Conservation (phyloP, 345 rosid genomes). For the Euphorbia pulcherrima region DNA sequence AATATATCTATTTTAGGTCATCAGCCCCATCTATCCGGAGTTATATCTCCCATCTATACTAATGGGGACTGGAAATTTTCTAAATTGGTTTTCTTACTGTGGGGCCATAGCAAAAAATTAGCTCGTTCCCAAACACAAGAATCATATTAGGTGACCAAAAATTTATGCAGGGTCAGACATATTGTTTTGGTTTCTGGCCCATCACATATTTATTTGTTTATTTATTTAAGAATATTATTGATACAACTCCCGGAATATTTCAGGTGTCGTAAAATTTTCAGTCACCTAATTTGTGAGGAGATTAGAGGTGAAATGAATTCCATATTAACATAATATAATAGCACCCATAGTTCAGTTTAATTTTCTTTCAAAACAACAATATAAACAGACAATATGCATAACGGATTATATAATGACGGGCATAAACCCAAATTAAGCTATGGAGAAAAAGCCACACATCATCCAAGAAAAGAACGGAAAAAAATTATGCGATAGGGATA, state of each 20-base stretch:
- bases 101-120: too few relatives aligned
- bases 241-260: too few relatives aligned
- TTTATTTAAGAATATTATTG: too few relatives aligned
- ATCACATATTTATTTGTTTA: background rate
- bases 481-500: slow-evolving; percentile 2
- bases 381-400: background rate
- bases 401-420: background rate
- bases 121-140: slow-evolving; percentile 14
- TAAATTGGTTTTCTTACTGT: background rate
- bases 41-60: too few relatives aligned
- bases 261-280: too few relatives aligned
- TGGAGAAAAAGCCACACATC: background rate
- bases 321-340: too few relatives aligned
- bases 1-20: slow-evolving; percentile 2
- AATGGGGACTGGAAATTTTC: background rate
- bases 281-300: too few relatives aligned
- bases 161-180: background rate
- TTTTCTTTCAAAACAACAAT: too few relatives aligned
- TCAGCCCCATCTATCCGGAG: slow-evolving; percentile 5
- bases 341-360: background rate
- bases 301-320: too few relatives aligned
- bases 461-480: background rate
- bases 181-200: background rate
- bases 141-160: slow-evolving; percentile 4
- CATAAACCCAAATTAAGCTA: background rate